These are phyloP conservation scores for Ceratocystis harringtonii DNA, from an alignment of 2,329 filamentous ascomycete species.

Conservation along the genomic window DNA sequence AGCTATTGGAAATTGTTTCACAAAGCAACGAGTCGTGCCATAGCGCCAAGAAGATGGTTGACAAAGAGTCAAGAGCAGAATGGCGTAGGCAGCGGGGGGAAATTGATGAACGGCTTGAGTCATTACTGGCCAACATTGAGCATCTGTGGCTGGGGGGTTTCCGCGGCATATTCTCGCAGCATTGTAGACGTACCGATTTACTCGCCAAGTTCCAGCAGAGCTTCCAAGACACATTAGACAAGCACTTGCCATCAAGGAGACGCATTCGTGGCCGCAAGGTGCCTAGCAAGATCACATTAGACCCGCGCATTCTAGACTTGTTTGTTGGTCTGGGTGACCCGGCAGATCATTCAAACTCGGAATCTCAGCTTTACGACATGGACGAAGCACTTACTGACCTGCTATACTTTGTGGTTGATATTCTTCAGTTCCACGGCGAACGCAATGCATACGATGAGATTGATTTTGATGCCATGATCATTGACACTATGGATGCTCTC, in stretches of 20 bases:
- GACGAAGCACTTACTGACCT: slow-evolving; percentile 86
- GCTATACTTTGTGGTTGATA: slow-evolving; percentile 90
- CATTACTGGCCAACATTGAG: slow-evolving; percentile 73
- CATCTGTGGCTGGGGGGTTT: slow-evolving; percentile 92
- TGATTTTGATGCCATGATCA: slow-evolving; percentile 80
- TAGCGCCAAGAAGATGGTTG: slow-evolving; percentile 50
- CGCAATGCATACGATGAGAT: slow-evolving; percentile 95
- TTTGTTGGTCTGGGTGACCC: slow-evolving; percentile 84
- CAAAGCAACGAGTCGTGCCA: slow-evolving; percentile 76
- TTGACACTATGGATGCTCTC: slow-evolving; percentile 76
- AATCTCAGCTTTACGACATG: slow-evolving; percentile 52
- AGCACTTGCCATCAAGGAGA: slow-evolving; percentile 70
- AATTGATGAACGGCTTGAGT: slow-evolving; percentile 61
- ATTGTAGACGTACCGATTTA: slow-evolving; percentile 44
- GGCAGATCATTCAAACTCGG: slow-evolving; percentile 47
- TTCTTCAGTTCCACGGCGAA: slow-evolving; percentile 92
- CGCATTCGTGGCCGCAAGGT: slow-evolving; percentile 36
- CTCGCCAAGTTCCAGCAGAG: slow-evolving; percentile 61
- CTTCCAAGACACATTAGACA: slow-evolving; percentile 66
- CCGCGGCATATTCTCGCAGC: slow-evolving; percentile 78
- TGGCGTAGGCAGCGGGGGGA: slow-evolving; percentile 85
- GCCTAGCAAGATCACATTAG: slow-evolving; percentile 32
- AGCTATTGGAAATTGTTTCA: slow-evolving; percentile 70
- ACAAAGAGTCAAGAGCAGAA: slow-evolving; percentile 58
- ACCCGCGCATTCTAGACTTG: slow-evolving; percentile 58